Evolutionary conservation across 495 filamentous ascomycete genomes (phyloP).

Genomic region (Penicillium odoratum): DNA sequence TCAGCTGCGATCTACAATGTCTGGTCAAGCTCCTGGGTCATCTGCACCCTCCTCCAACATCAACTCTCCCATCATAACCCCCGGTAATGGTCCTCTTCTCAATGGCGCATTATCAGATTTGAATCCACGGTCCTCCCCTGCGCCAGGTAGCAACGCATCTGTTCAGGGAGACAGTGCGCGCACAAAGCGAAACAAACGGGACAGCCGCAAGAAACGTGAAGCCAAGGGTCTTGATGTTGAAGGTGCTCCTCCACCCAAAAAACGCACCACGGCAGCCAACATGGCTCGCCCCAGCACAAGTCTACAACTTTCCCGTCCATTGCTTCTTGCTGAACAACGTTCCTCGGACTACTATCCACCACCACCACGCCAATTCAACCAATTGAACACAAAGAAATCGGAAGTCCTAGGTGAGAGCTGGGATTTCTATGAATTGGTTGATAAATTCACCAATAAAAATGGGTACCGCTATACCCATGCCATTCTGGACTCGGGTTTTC

Average conservation of each 20-base stretch:
- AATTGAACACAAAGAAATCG: constrained; percentile 37
- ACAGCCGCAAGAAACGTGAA: constrained; percentile 71
- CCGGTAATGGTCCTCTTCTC: constrained; percentile 29
- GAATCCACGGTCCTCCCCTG: constrained; percentile 41
- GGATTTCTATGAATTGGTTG: constrained; percentile 47
- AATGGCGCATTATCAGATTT: constrained; percentile 34
- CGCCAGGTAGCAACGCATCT: constrained; percentile 32
- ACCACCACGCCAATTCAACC: constrained; percentile 44
- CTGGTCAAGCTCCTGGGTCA: constrained; percentile 37
- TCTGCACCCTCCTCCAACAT: constrained; percentile 46
- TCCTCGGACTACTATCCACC: constrained; percentile 41
- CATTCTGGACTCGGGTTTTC: constrained; percentile 83
- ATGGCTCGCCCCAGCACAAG: constrained; percentile 33
- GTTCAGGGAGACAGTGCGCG: constrained; percentile 39
- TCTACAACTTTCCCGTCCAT: constrained; percentile 33
- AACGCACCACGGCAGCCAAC: constrained; percentile 34
- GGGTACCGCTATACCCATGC: constrained; percentile 88
- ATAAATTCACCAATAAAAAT: constrained; percentile 85
- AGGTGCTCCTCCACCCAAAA: constrained; percentile 36
- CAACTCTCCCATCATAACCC: constrained; percentile 42
- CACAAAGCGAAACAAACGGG: constrained; percentile 47
- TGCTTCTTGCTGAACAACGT: constrained; percentile 38
- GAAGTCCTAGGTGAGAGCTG: constrained; percentile 37
- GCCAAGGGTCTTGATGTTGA: constrained; percentile 58
- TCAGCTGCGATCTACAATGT: constrained; percentile 27